Conservation (phyloP, 2,329 filamentous ascomycete species). For the Penicillium vulpinum region DNA sequence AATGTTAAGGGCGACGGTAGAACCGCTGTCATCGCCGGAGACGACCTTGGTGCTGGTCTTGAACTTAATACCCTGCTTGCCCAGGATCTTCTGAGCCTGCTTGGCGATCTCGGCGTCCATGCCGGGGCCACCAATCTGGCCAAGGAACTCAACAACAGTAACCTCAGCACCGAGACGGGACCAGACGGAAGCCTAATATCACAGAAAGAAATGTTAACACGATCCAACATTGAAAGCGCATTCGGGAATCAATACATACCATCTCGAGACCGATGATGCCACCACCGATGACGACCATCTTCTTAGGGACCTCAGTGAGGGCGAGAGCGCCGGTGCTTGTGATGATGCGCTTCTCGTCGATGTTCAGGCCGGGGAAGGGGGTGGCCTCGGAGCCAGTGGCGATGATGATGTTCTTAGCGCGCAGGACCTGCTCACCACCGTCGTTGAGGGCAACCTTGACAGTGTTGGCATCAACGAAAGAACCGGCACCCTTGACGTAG, state of each 20-base stretch:
- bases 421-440: slow-evolving; percentile 82
- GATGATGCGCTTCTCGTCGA: slow-evolving; percentile 97
- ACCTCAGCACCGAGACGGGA: slow-evolving; percentile 90
- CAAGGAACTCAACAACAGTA: slow-evolving; percentile 94
- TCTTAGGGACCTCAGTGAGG: slow-evolving; percentile 87
- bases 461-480: slow-evolving; percentile 86
- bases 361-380: slow-evolving; percentile 90
- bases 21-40: slow-evolving; percentile 75
- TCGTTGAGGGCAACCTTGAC: slow-evolving; percentile 87
- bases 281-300: slow-evolving; percentile 95
- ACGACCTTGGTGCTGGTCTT: slow-evolving; percentile 96
- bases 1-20: slow-evolving; percentile 76
- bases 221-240: neutral
- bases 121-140: slow-evolving; percentile 93
- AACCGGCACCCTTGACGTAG: slow-evolving; percentile 90
- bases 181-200: slow-evolving; percentile 76
- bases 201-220: slow-evolving; percentile 10
- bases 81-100: slow-evolving; percentile 84
- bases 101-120: slow-evolving; percentile 97
- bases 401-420: slow-evolving; percentile 96
- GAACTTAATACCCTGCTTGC: slow-evolving; percentile 97
- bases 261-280: slow-evolving; percentile 99
- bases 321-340: slow-evolving; percentile 94
- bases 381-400: slow-evolving; percentile 94
- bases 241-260: slow-evolving; percentile 52